Base-by-base conservation (phyloP, 1,284 basidiomycete species). In the Gomphus bonarii region DNA sequence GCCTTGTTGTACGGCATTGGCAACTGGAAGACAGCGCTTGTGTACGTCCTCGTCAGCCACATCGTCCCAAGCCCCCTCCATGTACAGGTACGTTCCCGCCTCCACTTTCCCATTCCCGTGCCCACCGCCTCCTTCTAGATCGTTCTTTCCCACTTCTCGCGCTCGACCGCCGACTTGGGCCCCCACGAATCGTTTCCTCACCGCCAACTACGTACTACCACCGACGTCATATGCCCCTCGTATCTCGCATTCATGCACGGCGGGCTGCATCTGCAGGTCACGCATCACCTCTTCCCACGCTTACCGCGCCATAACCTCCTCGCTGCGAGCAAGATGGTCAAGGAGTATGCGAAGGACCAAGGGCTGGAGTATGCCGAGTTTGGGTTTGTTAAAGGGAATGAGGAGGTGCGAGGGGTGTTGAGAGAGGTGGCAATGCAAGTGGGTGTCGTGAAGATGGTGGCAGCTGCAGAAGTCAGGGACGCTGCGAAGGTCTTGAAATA, bases 231-330 rank as follows among this genome's bases (percentile, higher is more conserved):
- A 60, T 98, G 95, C 70, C 82, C 86, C 1, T 77, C 84, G 3
- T 81, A 81, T 48, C 78, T 97, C 63, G 90, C 84, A 61, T 97
- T 94, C 66, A 72, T 98, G 31, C 95, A 99, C 67, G 95, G 95
- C 30, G 95, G 92, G 3, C 81, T 84, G 25, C 93, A 99, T 65
- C 84, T 98, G 50, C 95, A 99, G 71, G 93, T 98, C 42, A 93
- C 95, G 4, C 95, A 99, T 67, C 97, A 98, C 70, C 79, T 98
- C 59, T 97, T 98, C 75, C 97, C 95, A 8, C 85, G 97, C 22
- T 75, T 98, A 1, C 97, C 97, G 1, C 78, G 97, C 30, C 95
- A 99, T 75, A 95, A 97, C 67, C 78, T 99, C 53, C 82, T 84
- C 40, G 78, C 81, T 58, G 91, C 93, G 0, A 88, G 87, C 63